Conservation (phyloP, 768 basidiomycete species). For the Trametes cubensis region DNA sequence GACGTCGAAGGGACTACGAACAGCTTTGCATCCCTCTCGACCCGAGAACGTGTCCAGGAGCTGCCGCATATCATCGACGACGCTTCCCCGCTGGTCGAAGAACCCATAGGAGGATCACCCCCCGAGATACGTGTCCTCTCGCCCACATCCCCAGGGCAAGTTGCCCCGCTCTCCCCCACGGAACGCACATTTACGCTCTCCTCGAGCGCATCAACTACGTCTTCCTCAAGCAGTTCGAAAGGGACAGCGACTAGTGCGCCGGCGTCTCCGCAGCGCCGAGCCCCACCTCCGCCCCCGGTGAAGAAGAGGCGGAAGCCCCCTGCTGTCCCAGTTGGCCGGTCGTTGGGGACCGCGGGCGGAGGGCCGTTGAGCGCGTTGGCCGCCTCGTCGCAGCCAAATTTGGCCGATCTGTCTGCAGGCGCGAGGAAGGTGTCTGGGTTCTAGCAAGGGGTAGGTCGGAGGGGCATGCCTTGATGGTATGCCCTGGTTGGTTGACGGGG, state of each 20-base stretch:
- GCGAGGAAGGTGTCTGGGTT: slow-evolving; percentile 12
- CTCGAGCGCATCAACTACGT: slow-evolving; percentile 19
- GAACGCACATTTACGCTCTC: slow-evolving; percentile 22
- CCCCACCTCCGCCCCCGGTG: slow-evolving; percentile 68
- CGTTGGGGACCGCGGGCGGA: slow-evolving; percentile 19
- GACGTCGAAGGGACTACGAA: slow-evolving; percentile 21
- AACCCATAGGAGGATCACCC: slow-evolving; percentile 22
- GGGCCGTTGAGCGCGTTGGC: slow-evolving; percentile 16
- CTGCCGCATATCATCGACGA: slow-evolving; percentile 22
- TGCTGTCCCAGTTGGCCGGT: slow-evolving; percentile 50
- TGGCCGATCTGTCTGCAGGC: slow-evolving; percentile 4
- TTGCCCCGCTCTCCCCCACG: slow-evolving; percentile 7
- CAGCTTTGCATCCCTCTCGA: slow-evolving; percentile 12
- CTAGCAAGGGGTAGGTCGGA: not conserved
- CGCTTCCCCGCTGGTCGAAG: slow-evolving; percentile 24
- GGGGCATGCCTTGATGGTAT: not conserved
- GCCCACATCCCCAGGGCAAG: slow-evolving; percentile 33
- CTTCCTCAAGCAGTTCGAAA: slow-evolving; percentile 8
- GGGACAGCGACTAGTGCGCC: slow-evolving; percentile 16
- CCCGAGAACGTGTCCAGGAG: not conserved
- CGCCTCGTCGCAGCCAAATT: slow-evolving; percentile 18
- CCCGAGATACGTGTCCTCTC: slow-evolving; percentile 31
- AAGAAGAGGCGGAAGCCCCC: slow-evolving; percentile 69
- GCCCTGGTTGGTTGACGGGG: no score
- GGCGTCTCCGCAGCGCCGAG: slow-evolving; percentile 34